Evolutionary conservation across 2,329 filamentous ascomycete species (phyloP).

Genomic region (Alternaria alternata): DNA sequence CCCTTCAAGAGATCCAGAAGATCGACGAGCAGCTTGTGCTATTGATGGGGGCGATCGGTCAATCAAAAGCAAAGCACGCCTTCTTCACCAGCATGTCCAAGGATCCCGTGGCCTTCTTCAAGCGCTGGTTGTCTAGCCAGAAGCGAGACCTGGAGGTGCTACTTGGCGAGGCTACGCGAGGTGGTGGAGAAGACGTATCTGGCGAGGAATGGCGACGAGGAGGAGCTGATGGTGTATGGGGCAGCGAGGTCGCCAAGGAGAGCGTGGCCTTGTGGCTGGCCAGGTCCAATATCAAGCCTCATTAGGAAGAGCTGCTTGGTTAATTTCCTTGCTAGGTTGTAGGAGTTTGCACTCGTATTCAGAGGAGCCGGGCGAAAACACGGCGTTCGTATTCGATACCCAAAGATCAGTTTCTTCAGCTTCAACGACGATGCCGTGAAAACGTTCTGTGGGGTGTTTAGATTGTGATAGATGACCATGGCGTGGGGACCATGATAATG

Average conservation of each 20-base stretch:
- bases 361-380: conserved; percentile 5
- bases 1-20: conserved; percentile 76
- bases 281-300: conserved; percentile 42
- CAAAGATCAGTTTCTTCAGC: conserved; percentile 21
- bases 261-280: conserved; percentile 69
- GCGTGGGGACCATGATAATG: background rate
- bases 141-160: conserved; percentile 89
- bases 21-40: conserved; percentile 88
- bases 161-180: conserved; percentile 77
- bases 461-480: background rate
- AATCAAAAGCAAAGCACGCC: conserved; percentile 87
- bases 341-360: background rate
- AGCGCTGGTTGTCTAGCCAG: conserved; percentile 89
- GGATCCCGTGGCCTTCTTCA: conserved; percentile 85
- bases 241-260: conserved; percentile 67
- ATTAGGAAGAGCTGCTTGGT: conserved; percentile 22
- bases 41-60: conserved; percentile 80
- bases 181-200: conserved; percentile 59
- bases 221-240: conserved; percentile 70
- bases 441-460: background rate
- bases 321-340: background rate
- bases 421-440: background rate
- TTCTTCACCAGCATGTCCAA: conserved; percentile 82
- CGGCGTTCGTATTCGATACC: conserved; percentile 24
- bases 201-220: conserved; percentile 75